Base-by-base conservation (phyloP, 306 rosid genomes). In the Sicyos edulis region DNA sequence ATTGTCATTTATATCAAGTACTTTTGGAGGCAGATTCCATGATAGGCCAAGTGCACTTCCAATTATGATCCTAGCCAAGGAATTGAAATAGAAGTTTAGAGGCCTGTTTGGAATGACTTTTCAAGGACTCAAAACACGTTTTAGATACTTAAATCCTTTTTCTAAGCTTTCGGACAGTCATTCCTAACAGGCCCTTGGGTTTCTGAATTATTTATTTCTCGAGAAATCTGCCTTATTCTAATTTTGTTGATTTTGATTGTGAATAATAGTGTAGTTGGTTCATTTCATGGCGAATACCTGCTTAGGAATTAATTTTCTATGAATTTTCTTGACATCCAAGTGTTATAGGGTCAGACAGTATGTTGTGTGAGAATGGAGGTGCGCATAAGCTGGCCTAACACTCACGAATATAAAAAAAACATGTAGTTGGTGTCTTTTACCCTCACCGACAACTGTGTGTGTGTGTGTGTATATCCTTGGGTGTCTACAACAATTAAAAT, bases 191-290 rank as follows among this genome's bases (percentile, higher is more conserved):
- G 54, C 54, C 7, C 42, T 37, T 37, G 42, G 37, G 32, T 45
- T 5, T 6, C 19, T 20, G n/a, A 44, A 42, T 20, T 21, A 20
- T 37, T 37, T 4, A 2, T 15, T 13, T 11, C 72, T 45, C 1
- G 32, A 68, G n/a, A 60, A 40, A 24, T 69, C 5, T 21, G 73
- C 45, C 20, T 21, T 68, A 22, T 24, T 16, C 73, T 69, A 20
- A 66, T 45, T 64, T 40, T 64, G 8, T 51, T 14, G 54, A 14
- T 65, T 45, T 47, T 67, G 19, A 65, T 40, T 15, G 56, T 49
- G 56, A 21, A 49, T 21, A 68, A 21, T 68, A 15, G 32, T 26
- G 32, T 26, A 3, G 2, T 26, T 26, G 32, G 32, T 26, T 26
- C 32, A 26, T 1, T 1, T 26, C 32, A 1, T 1, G 2, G 32